Conservation (phyloP, 2,329 filamentous ascomycete genomes). For the Fusarium gaditjirri region DNA sequence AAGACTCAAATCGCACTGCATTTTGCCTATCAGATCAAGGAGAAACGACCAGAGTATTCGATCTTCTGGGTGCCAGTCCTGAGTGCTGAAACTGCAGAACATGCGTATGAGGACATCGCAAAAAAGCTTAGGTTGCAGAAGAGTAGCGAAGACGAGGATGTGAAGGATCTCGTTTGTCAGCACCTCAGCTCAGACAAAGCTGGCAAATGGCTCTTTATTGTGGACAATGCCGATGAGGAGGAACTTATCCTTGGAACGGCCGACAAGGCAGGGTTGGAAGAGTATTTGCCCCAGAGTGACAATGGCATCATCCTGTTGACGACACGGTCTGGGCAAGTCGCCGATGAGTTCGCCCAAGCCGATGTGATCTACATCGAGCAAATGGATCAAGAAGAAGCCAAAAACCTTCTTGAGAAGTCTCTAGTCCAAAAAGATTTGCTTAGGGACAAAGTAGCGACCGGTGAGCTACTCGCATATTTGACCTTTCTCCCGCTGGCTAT, state of each 20-base stretch:
- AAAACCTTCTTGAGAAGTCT: slow-evolving; percentile 33
- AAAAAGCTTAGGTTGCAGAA: slow-evolving; percentile 41
- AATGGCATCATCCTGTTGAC: slow-evolving; percentile 37
- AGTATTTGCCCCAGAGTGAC: slow-evolving; percentile 45
- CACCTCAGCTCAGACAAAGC: slow-evolving; percentile 43
- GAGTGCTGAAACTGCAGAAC: slow-evolving; percentile 45
- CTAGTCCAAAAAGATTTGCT: slow-evolving; percentile 31
- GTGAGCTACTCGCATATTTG: slow-evolving; percentile 46
- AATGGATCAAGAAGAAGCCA: slow-evolving; percentile 38
- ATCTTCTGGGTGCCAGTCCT: slow-evolving; percentile 55
- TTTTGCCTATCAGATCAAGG: slow-evolving; percentile 44
- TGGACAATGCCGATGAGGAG: slow-evolving; percentile 58
- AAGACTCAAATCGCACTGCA: slow-evolving; percentile 55
- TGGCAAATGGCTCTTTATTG: slow-evolving; percentile 54
- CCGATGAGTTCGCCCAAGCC: neutral
- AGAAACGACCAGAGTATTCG: slow-evolving; percentile 45
- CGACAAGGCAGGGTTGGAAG: neutral
- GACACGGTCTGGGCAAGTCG: slow-evolving; percentile 24
- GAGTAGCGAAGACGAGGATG: slow-evolving; percentile 48
- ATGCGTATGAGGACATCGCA: slow-evolving; percentile 50
- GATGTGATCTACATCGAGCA: slow-evolving; percentile 26
- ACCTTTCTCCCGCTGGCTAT: slow-evolving; percentile 50
- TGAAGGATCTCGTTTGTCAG: slow-evolving; percentile 50
- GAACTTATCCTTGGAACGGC: slow-evolving; percentile 43
- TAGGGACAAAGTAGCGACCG: slow-evolving; percentile 24